phyloP scores from a whole-genome alignment of 495 filamentous ascomycete genomes.

The Xylaria bambusicola region DNA sequence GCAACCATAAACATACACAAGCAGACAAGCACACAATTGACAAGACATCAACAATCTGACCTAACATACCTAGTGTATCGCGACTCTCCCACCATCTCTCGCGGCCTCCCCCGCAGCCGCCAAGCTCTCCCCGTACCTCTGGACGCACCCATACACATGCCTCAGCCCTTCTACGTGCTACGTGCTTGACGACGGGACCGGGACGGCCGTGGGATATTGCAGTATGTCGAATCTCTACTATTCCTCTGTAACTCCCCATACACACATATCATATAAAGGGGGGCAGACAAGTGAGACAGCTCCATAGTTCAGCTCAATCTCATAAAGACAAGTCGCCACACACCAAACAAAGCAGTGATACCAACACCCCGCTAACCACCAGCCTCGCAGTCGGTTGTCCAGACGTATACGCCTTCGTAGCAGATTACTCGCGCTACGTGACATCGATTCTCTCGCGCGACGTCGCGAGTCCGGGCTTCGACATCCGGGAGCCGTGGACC shows the following conservation, averaged over 20 bases:
- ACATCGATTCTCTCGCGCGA: slow-evolving; percentile 25
- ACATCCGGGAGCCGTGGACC: slow-evolving; percentile 24
- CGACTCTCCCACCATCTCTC: slow-evolving; percentile 40
- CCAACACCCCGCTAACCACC: neutral
- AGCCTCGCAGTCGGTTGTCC: slow-evolving; percentile 33
- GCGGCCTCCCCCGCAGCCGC: slow-evolving; percentile 24
- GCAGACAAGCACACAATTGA: neutral
- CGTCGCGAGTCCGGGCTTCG: slow-evolving; percentile 24
- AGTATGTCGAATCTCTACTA: slow-evolving; percentile 1
- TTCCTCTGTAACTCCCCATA: no score
- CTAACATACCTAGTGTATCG: slow-evolving; percentile 40
- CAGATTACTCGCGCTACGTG: slow-evolving; percentile 34
- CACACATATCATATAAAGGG: no score
- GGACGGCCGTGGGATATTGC: slow-evolving; percentile 42
- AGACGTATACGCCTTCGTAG: slow-evolving; percentile 35
- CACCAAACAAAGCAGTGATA: neutral
- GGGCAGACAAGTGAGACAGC: no score
- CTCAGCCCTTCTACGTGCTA: slow-evolving; percentile 39
- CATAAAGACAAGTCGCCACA: no score
- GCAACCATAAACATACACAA: neutral
- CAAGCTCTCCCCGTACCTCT: slow-evolving; percentile 43
- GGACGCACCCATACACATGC: slow-evolving; percentile 46
- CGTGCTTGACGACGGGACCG: slow-evolving; percentile 44
- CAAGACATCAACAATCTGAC: neutral
- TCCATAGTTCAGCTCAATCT: neutral